Evolutionary conservation across 495 filamentous ascomycete species (phyloP).

Genomic region (Penicillium angulare): DNA sequence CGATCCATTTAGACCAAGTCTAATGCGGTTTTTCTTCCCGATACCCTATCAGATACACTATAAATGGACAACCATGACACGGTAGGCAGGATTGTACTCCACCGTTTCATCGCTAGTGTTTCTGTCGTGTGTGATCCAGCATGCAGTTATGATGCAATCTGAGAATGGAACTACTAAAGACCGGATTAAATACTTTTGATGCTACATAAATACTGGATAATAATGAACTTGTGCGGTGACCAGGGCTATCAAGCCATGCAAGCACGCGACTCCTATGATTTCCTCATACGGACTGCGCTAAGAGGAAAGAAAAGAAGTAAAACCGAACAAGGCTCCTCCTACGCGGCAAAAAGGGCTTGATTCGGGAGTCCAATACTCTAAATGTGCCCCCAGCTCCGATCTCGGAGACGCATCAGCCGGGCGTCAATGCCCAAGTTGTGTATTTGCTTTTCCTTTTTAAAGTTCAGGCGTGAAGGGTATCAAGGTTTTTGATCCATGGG

Average conservation of each 20-base stretch:
- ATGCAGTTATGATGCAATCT: background rate
- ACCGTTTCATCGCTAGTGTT: background rate
- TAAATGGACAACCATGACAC: background rate
- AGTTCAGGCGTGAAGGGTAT: conserved; percentile 1
- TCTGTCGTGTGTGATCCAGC: background rate
- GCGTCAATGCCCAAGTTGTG: conserved; percentile 6
- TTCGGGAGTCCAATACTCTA: background rate
- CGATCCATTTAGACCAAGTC: conserved; percentile 1
- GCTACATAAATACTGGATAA: too few species aligned
- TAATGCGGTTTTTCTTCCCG: background rate
- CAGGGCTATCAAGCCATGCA: too few species aligned
- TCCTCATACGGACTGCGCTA: conserved; percentile 7
- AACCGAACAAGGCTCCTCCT: too few species aligned
- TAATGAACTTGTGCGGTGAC: too few species aligned
- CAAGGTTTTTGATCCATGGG: background rate
- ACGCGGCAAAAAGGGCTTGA: too few species aligned
- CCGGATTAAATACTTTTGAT: background rate
- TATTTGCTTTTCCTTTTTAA: background rate
- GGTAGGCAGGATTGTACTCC: background rate
- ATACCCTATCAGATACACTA: conserved; percentile 1
- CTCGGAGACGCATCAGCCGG: conserved; percentile 15
- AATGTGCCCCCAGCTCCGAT: conserved; percentile 15
- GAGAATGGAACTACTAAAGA: background rate
- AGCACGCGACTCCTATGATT: too few species aligned
- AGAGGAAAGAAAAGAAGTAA: background rate